Conservation (phyloP, 805 yeast species). For the Saccharomycopsis fibuligera region DNA sequence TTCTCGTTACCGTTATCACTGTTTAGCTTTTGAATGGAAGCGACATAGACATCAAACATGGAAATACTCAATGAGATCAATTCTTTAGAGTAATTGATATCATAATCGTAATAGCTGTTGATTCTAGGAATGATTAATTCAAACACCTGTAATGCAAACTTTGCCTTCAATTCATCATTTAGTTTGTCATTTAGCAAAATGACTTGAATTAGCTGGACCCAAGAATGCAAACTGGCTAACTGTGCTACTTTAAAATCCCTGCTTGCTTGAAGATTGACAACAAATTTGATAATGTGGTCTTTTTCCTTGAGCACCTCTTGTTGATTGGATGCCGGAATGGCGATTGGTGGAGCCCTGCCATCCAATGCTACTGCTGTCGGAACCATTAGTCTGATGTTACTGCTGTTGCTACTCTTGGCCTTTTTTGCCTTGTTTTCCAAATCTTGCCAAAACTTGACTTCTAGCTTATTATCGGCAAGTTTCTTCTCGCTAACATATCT, state of each 20-base stretch:
- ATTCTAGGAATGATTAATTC: constrained; percentile 72
- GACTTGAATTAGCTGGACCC: constrained; percentile 78
- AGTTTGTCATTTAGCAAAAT: constrained; percentile 52
- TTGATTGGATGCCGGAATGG: constrained; percentile 20
- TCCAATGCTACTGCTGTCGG: no score
- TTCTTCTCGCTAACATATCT: constrained; percentile 10
- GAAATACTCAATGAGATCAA: constrained; percentile 70
- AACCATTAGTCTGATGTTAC: no score
- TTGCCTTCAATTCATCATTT: constrained; percentile 19
- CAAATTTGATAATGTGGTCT: constrained; percentile 28
- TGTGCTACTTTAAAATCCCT: constrained; percentile 47
- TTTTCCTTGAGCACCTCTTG: constrained; percentile 24
- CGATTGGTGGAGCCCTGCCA: no score
- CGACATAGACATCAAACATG: constrained; percentile 49
- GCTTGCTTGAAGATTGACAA: constrained; percentile 41
- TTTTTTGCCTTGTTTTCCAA: background rate
- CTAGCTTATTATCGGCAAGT: background rate
- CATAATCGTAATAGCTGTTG: constrained; percentile 63
- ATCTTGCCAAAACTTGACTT: background rate
- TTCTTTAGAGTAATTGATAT: constrained; percentile 64
- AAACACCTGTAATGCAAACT: constrained; percentile 69
- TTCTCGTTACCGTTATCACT: constrained; percentile 29
- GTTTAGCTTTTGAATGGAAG: constrained; percentile 25
- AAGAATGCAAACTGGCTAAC: constrained; percentile 61
- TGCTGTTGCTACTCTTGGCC: no score